Base-by-base conservation (phyloP, 75 land plant species). In the Sequoiadendron giganteum region DNA sequence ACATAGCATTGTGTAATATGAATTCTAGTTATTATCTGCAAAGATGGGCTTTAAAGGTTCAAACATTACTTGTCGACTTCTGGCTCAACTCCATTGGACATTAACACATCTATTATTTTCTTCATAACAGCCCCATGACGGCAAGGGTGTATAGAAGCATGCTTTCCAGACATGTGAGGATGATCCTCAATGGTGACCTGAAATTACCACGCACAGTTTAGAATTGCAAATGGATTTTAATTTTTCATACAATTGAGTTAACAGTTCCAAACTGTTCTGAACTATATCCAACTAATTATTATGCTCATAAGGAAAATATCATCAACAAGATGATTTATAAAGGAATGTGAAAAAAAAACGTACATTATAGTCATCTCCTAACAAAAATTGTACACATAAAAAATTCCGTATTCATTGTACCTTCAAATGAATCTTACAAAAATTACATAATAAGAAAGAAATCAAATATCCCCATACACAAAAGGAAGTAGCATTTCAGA, bases 121-220 rank as follows among this genome's bases (percentile, higher is more conserved):
- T 98, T 98, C 99, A 98, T 98, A 40, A 98, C 99, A 84, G 96
- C 97, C n/a, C 95, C 99, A 91, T 98, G 99, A 45, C 95, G 92
- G 85, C 99, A 98, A 55, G 99, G 99, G 91, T 98, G 99, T 18
- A 98, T 93, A 72, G 99, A 98, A 76, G 99, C 99, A 93, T 98
- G 99, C 91, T 98, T 98, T 75, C 99, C 99, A 83, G 95, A 91
- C 88, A 95, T 91, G 86, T 98, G 99, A 16, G 99, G 99, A 90
- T 98, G 99, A 75, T 98, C 99, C 88, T 98, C 99, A 83, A 98
- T 98, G 7, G 99, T 98, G 42, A 98, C 99, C 99, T 98, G 92
- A 34, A 84, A 52, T 58, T 72, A 79, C 47, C 49, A 47, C 25
- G 30, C 83, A 80, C 10, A 65, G 36, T 36, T 30, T 36, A 77